Base-by-base conservation (phyloP, 805 yeast species). In the Starmerella asiatica region DNA sequence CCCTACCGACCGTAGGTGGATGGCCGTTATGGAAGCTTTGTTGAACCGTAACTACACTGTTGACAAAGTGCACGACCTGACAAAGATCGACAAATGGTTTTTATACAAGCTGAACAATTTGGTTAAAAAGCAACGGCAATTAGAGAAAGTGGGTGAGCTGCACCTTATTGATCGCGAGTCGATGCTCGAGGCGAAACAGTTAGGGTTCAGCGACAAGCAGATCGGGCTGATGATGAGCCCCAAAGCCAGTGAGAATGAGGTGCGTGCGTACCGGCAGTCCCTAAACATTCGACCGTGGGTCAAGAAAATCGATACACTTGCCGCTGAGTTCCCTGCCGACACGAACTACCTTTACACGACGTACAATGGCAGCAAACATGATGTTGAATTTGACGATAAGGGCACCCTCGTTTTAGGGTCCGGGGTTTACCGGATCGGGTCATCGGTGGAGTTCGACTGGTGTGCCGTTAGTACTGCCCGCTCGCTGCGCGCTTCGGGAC, bases 391-490 rank as follows among this genome's bases (percentile, higher is more conserved):
- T 58, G 73, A 79, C 54, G 97, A 88, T 44, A 71, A 81, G 50
- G 97, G 97, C 57, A 79, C 91, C 45, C 68, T 91, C 75, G 97
- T 88, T 30, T 70, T 88, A 53, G 98, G 97, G 39, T 85, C 96
- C n/a, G 97, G 98, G 68, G 98, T 91, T 37, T 88, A 88, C 73
- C 76, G 98, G 64, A 88, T 88, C 61, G 98, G 98, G 44, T 86
- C 96, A 2, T 85, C 96, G 24, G 98, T 88, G 40, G 98, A 91
- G 67, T 88, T 88, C 56, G 98, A 88, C 63, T 88, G 98, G 98
- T 88, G 98, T 71, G 98, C 97, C 40, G 98, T 88, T 48, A 75
- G 91, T 48, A 81, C 98, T 43, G 95, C 94, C 41, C 77, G 96
- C 60, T 85, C 96, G 32, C 75, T 88, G 54, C 76, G 98, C 62